Conservation (phyloP, 176 grass and related monocot genomes). For the Elymus sibiricus region DNA sequence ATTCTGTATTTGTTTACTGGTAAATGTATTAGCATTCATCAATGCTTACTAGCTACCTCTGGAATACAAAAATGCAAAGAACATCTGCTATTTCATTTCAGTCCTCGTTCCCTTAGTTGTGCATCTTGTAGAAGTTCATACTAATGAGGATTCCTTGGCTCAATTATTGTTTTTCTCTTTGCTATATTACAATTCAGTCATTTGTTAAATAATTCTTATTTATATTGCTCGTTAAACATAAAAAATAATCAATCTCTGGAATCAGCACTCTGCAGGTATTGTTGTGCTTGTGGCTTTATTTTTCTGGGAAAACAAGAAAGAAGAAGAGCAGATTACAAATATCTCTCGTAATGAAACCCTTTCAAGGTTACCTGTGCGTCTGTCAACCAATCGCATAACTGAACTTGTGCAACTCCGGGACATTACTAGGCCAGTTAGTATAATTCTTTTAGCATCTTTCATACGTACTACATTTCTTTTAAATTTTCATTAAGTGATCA, state of each 20-base stretch:
- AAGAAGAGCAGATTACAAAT: conserved; percentile 90
- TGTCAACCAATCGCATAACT: conserved; percentile 79
- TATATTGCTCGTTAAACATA: background rate
- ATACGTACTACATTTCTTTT: background rate
- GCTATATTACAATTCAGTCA: background rate
- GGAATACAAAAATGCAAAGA: background rate
- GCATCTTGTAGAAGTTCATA: conserved; percentile 23
- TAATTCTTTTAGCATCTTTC: conserved; percentile 36
- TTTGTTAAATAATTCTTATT: background rate
- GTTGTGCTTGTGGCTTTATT: conserved; percentile 84
- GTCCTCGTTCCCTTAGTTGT: background rate
- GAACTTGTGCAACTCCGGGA: conserved; percentile 90
- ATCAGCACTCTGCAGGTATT: conserved; percentile 93
- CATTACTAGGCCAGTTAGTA: conserved; percentile 89
- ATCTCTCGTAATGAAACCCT: conserved; percentile 91
- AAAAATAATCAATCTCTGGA: conserved; percentile 66
- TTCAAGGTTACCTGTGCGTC: conserved; percentile 83
- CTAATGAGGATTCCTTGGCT: background rate
- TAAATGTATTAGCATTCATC: background rate
- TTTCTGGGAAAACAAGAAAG: conserved; percentile 95
- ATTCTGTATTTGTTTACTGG: background rate
- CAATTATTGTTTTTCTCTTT: background rate
- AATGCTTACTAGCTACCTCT: background rate
- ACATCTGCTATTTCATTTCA: background rate
- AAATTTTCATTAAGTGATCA: conserved; percentile 2